Percentiles rank a stretch among this genome's conserved stretches.
phyloP scores from a whole-genome alignment of 495 filamentous ascomycete genomes.

The Polyplosphaeria fusca region DNA sequence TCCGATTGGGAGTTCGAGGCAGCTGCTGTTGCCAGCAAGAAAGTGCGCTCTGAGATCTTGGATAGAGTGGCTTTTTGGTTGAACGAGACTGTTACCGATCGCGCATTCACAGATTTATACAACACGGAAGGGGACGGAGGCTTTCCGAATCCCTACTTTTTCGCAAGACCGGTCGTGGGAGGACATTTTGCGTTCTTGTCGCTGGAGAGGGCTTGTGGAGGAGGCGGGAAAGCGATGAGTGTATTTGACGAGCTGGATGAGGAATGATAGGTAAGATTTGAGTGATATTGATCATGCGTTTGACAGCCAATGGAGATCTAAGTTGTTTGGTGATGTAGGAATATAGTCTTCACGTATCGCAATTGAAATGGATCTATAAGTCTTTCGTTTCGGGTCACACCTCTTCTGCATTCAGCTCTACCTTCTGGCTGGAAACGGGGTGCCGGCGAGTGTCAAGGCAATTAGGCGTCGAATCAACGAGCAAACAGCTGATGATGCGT shows the following conservation, averaged over 20 bases:
- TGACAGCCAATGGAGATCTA: too few species aligned
- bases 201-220: slow-evolving; percentile 42
- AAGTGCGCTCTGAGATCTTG: slow-evolving; percentile 38
- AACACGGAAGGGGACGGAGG: slow-evolving; percentile 42
- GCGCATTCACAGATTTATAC: slow-evolving; percentile 44
- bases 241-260: slow-evolving; percentile 9
- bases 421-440: too few species aligned
- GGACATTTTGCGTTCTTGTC: slow-evolving; percentile 45
- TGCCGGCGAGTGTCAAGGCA: too few species aligned
- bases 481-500: too few species aligned
- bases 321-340: too few species aligned
- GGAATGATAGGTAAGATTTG: too few species aligned
- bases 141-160: slow-evolving; percentile 41
- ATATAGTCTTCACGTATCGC: too few species aligned
- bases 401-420: too few species aligned
- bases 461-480: too few species aligned
- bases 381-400: too few species aligned
- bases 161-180: slow-evolving; percentile 44
- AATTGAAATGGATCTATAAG: too few species aligned
- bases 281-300: too few species aligned
- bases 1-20: slow-evolving; percentile 48
- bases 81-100: slow-evolving; percentile 43
- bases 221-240: slow-evolving; percentile 17
- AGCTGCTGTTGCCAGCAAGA: slow-evolving; percentile 39
- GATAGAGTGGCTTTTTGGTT: slow-evolving; percentile 41